A percentile compares a stretch with the other conserved stretches of the same genome.
These are phyloP conservation scores for Harrya chromipes DNA, from an alignment of 768 basidiomycete genomes.

Conservation along the genomic window DNA sequence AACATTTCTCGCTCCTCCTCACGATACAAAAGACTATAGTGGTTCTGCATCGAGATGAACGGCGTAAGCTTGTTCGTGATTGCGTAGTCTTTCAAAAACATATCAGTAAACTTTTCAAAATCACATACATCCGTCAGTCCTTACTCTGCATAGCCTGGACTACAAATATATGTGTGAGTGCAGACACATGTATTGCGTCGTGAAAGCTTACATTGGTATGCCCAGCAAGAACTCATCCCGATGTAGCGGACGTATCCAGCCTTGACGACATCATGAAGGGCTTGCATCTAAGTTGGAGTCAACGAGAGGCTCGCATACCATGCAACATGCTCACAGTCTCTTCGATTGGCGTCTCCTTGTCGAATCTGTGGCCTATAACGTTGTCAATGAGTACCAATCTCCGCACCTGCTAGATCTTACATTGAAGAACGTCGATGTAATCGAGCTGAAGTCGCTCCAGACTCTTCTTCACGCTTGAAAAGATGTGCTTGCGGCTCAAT, in stretches of 20 bases:
- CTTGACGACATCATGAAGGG: slow-evolving; percentile 49
- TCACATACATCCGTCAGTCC: not conserved
- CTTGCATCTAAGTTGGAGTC: slow-evolving; percentile 37
- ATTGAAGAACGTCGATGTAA: slow-evolving; percentile 58
- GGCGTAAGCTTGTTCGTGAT: slow-evolving; percentile 44
- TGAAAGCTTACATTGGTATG: slow-evolving; percentile 35
- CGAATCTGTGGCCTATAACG: slow-evolving; percentile 43
- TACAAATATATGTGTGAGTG: slow-evolving; percentile 10
- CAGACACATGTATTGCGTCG: not conserved
- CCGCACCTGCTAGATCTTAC: slow-evolving; percentile 19
- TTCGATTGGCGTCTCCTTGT: slow-evolving; percentile 48
- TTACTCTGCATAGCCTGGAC: slow-evolving; percentile 42
- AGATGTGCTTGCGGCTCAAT: slow-evolving; percentile 54
- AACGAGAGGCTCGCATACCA: not conserved
- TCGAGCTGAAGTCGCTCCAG: slow-evolving; percentile 44
- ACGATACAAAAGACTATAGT: slow-evolving; percentile 53
- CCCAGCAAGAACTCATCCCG: slow-evolving; percentile 42
- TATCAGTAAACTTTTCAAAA: not conserved
- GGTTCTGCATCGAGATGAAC: slow-evolving; percentile 67
- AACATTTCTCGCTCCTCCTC: slow-evolving; percentile 63
- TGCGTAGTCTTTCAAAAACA: slow-evolving; percentile 33
- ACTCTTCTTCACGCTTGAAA: slow-evolving; percentile 48
- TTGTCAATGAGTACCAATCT: not conserved
- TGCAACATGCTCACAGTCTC: slow-evolving; percentile 32
- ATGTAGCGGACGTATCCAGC: slow-evolving; percentile 48